Evolutionary conservation across 2,329 filamentous ascomycete genomes (phyloP), one percentile per base, ranked within the genome.

Genomic region (Colletotrichum gloeosporioides): DNA sequence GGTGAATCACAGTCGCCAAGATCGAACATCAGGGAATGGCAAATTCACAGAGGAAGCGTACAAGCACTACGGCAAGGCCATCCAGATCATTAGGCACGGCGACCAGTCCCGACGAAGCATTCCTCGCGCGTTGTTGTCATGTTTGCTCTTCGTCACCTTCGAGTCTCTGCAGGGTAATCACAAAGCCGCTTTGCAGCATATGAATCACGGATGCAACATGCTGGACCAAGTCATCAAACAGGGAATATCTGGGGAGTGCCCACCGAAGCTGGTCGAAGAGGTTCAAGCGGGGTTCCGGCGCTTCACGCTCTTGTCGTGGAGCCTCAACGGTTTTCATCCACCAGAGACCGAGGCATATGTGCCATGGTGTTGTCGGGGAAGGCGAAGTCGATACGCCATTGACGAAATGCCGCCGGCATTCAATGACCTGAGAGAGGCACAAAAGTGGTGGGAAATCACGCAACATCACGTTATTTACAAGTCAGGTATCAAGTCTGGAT

Each of bases 111-210:
- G 1, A 68, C 85, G 16, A 78, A 85, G 27, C 85, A 84, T 12
- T 7, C 65, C 71, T 5, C 86, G 85, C 1, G 85, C 85, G 0
- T 71, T 87, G 61, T 72, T 87, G 9, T 84, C 85, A 2, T 86
- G 85, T 1, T 78, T 87, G 3, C 78, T 87, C 1, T 87, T 87
- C 69, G 83, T 87, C 53, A 86, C 85, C 75, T 87, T 87, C 67
- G 85, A 87, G 62, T 78, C 84, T 2, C 83, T 85, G 69, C 80
- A 85, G 6, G 85, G 84, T 1, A 86, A 87, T 12, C 81, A 83
- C 69, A 80, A 83, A 3, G 84, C 83, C 2, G 85, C 85, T 6
- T 80, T 86, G 8, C 85, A 85, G 34, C 85, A 87, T 68, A 79
- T 86, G 49, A 85, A 81, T 2, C 83, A 86, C 57, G 85, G 85